phyloP scores from a whole-genome alignment of 192 early-diverging fungal species.

The Coemansia sp. region DNA sequence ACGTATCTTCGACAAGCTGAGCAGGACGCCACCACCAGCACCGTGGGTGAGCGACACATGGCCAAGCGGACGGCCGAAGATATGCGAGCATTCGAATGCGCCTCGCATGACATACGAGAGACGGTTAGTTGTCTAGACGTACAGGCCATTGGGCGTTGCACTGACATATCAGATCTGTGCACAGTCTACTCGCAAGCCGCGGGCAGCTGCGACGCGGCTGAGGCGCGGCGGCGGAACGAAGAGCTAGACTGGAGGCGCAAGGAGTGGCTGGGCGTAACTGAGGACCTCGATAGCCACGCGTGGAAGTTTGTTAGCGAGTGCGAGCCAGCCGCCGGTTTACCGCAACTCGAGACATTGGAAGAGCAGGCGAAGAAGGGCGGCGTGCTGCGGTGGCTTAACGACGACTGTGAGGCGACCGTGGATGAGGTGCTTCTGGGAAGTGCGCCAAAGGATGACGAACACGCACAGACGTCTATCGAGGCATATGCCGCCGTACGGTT shows the following conservation, averaged over 20 bases:
- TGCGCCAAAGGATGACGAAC: neutral
- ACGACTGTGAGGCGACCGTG: constrained; percentile 47
- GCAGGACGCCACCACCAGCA: constrained; percentile 15
- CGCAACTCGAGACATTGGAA: constrained; percentile 36
- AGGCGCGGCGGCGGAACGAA: constrained; percentile 42
- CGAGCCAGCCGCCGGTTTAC: constrained; percentile 37
- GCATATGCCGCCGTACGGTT: constrained; percentile 49
- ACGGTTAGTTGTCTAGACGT: constrained; percentile 15
- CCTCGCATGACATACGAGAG: constrained; percentile 33
- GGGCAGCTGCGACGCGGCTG: constrained; percentile 24
- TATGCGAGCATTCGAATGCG: constrained; percentile 55
- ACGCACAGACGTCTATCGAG: constrained; percentile 29
- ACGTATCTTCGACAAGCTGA: constrained; percentile 30
- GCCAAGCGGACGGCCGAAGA: constrained; percentile 61
- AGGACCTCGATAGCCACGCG: constrained; percentile 19
- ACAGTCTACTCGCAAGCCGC: constrained; percentile 29
- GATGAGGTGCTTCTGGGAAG: constrained; percentile 3
- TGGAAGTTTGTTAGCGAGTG: constrained; percentile 47
- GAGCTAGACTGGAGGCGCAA: constrained; percentile 39
- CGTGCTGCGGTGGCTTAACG: constrained; percentile 52
- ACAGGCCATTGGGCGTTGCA: constrained; percentile 24
- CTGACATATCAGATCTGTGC: constrained; percentile 29
- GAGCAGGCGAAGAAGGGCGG: constrained; percentile 32
- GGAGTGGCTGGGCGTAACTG: constrained; percentile 29
- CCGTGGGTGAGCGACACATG: constrained; percentile 63